Evolutionary conservation across 2,329 filamentous ascomycete genomes (phyloP).

Genomic region (Alternaria burnsii): DNA sequence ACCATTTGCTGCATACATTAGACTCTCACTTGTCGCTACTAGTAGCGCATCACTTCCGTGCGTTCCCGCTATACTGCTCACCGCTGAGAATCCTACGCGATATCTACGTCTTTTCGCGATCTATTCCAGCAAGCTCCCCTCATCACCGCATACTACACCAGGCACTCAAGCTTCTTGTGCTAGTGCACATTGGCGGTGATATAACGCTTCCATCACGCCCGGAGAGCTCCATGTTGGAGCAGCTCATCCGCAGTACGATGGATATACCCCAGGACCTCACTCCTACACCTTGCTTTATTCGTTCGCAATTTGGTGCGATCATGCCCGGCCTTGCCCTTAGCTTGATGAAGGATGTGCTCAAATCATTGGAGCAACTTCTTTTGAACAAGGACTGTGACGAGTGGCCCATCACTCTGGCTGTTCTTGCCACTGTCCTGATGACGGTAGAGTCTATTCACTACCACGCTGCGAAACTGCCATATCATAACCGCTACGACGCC

Average conservation of each 20-base stretch:
- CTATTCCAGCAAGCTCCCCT: conserved; percentile 22
- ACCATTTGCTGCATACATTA: conserved; percentile 31
- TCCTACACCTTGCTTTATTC: conserved; percentile 52
- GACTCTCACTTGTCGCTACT: conserved; percentile 45
- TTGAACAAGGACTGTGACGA: conserved; percentile 40
- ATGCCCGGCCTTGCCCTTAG: conserved; percentile 45
- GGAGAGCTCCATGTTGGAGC: conserved; percentile 21
- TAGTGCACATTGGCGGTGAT: conserved; percentile 51
- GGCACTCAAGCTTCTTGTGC: conserved; percentile 50
- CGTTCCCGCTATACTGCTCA: conserved; percentile 48
- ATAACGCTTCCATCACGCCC: conserved; percentile 40
- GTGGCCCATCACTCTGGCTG: conserved; percentile 46
- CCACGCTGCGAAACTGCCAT: conserved; percentile 48
- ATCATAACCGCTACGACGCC: conserved; percentile 35
- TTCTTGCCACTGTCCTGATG: conserved; percentile 48
- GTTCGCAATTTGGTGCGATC: conserved; percentile 47
- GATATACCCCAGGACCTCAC: conserved; percentile 15
- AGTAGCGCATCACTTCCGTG: conserved; percentile 44
- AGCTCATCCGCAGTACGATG: conserved; percentile 34
- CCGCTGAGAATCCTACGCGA: conserved; percentile 44
- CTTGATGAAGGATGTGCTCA: conserved; percentile 47
- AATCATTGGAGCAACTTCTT: conserved; percentile 41
- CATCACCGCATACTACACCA: conserved; percentile 41
- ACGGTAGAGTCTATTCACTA: conserved; percentile 51
- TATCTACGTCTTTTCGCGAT: conserved; percentile 46